Conservation (phyloP, 2,329 filamentous ascomycete species). For the Arthrinium puccinioides region DNA sequence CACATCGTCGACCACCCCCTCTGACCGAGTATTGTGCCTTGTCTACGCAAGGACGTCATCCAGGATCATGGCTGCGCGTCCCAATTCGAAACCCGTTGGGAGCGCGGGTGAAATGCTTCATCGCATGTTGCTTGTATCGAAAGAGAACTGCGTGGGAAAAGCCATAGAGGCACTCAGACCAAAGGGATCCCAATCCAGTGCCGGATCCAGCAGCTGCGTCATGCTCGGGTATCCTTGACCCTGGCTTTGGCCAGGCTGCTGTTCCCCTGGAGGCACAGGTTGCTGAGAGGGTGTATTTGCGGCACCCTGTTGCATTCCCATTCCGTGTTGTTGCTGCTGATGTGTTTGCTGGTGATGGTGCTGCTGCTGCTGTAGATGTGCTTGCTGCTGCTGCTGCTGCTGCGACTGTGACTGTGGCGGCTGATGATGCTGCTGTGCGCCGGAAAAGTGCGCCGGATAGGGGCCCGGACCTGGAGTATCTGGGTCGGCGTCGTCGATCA, state of each 20-base stretch:
- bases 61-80: too few species aligned
- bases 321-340: conserved; percentile 29
- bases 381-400: neutral
- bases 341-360: conserved; percentile 25
- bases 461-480: conserved; percentile 62
- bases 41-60: too few species aligned
- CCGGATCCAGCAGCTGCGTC: conserved; percentile 64
- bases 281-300: conserved; percentile 31
- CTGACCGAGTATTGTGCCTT: too few species aligned
- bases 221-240: conserved; percentile 51
- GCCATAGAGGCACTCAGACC: conserved; percentile 92
- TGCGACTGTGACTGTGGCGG: conserved; percentile 15
- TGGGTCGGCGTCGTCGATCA: conserved; percentile 76
- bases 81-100: too few species aligned
- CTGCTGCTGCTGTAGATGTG: conserved; percentile 22
- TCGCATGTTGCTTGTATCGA: conserved; percentile 50
- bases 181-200: conserved; percentile 89
- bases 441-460: conserved; percentile 52
- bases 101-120: too few species aligned
- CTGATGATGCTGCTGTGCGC: conserved; percentile 25
- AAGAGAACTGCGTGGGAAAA: conserved; percentile 78
- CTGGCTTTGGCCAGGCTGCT: conserved; percentile 21
- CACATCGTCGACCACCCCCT: too few species aligned
- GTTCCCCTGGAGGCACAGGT: conserved; percentile 23
- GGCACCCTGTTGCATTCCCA: conserved; percentile 28